A percentile compares a stretch with the other conserved stretches of the same genome.
These are phyloP conservation scores for Eimeria sp. DNA, from an alignment of 169 alveolate species.

Conservation along the genomic window DNA sequence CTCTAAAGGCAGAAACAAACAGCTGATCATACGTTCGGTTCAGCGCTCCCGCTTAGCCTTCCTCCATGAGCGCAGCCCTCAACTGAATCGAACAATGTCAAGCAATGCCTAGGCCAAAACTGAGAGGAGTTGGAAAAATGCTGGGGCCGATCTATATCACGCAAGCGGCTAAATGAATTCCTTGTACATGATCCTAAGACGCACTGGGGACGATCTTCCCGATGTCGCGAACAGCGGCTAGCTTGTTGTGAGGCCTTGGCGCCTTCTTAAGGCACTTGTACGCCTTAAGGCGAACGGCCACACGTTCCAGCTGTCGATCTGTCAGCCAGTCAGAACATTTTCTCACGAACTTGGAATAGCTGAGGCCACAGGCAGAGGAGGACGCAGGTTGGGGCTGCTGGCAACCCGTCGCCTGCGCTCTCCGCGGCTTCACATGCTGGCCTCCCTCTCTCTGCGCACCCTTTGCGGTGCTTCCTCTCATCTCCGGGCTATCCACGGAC, in stretches of 20 bases:
- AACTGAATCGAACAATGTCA: too few relatives aligned
- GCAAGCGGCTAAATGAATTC: background rate
- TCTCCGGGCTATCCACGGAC: background rate
- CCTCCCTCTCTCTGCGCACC: background rate
- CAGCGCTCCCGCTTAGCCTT: too few relatives aligned
- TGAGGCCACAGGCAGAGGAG: slow-evolving; percentile 53
- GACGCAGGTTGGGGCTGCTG: background rate
- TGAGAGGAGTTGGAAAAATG: too few relatives aligned
- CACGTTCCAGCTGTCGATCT: slow-evolving; percentile 61
- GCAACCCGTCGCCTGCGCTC: background rate
- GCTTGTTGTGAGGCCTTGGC: slow-evolving; percentile 51
- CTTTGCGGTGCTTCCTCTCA: background rate
- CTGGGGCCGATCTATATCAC: background rate
- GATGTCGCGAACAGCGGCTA: slow-evolving; percentile 65
- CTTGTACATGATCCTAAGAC: background rate
- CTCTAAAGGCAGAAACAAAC: background rate
- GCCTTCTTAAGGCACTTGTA: slow-evolving; percentile 55
- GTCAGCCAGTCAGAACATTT: slow-evolving; percentile 64
- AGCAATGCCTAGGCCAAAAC: too few relatives aligned
- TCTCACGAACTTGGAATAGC: slow-evolving; percentile 76
- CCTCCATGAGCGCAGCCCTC: too few relatives aligned
- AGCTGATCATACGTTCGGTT: too few relatives aligned
- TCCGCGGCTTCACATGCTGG: background rate
- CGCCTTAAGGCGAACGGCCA: slow-evolving; percentile 65
- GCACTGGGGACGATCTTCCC: slow-evolving; percentile 69